Percentiles rank a stretch among this genome's conserved stretches.
phyloP scores from a whole-genome alignment of 306 rosid genomes.

The Citrullus mucosospermus region DNA sequence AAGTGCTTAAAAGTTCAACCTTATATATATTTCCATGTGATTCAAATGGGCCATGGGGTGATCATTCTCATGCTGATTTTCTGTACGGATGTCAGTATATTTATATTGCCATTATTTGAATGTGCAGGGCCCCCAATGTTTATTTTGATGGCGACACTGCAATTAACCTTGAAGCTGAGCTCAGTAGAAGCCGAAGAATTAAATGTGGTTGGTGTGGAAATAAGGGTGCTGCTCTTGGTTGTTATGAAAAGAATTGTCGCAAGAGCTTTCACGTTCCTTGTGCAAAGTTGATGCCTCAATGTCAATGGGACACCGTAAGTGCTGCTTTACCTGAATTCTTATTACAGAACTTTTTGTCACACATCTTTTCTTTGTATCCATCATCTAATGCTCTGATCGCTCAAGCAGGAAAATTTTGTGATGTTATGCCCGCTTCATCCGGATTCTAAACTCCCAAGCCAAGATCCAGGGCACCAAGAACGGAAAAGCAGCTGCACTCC shows the following conservation, averaged over 20 bases:
- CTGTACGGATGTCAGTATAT: not conserved
- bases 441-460: conserved; percentile 49
- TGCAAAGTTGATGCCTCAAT: conserved; percentile 63
- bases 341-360: not conserved
- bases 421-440: conserved; percentile 84
- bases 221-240: conserved; percentile 88
- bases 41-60: not conserved
- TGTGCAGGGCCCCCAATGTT: conserved; percentile 86
- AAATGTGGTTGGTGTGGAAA: conserved; percentile 75
- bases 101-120: not conserved
- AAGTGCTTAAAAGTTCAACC: not conserved
- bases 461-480: conserved; percentile 33
- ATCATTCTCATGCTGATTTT: not conserved
- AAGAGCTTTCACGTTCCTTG: conserved; percentile 85
- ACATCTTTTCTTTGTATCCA: not conserved
- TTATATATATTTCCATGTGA: not conserved
- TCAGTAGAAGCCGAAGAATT: conserved; percentile 73
- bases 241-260: conserved; percentile 75
- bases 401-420: conserved; percentile 64
- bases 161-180: conserved; percentile 76
- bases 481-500: conserved; percentile 22
- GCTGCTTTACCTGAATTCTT: not conserved
- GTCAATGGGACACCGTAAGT: conserved; percentile 85
- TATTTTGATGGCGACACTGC: conserved; percentile 66
- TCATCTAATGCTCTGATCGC: not conserved